phyloP scores from a whole-genome alignment of 176 grass and related monocot genomes.

The Cymbopogon citratus region DNA sequence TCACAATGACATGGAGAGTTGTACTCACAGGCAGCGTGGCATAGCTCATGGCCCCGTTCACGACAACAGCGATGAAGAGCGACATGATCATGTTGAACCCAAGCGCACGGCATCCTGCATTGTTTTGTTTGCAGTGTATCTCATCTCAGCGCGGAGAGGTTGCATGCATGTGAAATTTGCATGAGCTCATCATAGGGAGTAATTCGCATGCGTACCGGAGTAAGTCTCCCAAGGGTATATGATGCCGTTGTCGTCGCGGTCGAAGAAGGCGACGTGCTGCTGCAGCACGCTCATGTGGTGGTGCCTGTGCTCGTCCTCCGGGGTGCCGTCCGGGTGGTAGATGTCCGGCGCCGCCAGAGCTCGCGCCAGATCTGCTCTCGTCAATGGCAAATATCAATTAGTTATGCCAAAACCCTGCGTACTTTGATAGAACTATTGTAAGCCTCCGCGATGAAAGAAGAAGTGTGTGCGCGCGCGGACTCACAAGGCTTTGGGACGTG shows the following conservation, averaged over 20 bases:
- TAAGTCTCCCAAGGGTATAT: slow-evolving; percentile 94
- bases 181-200: neutral
- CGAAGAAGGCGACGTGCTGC: slow-evolving; percentile 92
- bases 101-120: slow-evolving; percentile 53
- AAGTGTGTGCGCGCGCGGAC: neutral
- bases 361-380: slow-evolving; percentile 57
- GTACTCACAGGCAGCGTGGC: slow-evolving; percentile 61
- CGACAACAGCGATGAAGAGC: slow-evolving; percentile 41
- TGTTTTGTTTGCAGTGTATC: neutral
- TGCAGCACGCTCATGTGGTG: slow-evolving; percentile 75
- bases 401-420: no score
- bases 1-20: no score
- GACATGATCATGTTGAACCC: slow-evolving; percentile 80
- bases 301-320: slow-evolving; percentile 40
- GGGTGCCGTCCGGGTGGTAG: slow-evolving; percentile 76
- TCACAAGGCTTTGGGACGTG: slow-evolving; percentile 82
- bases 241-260: slow-evolving; percentile 68
- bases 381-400: neutral
- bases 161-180: neutral
- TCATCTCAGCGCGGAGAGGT: neutral
- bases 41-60: slow-evolving; percentile 72
- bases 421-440: neutral
- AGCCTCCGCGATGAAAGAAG: neutral
- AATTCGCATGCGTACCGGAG: slow-evolving; percentile 26
- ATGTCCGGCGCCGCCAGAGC: slow-evolving; percentile 71